These are phyloP conservation scores for Colletotrichum lindemuthianum DNA, from an alignment of 2,329 filamentous ascomycete species.

Conservation along the genomic window DNA sequence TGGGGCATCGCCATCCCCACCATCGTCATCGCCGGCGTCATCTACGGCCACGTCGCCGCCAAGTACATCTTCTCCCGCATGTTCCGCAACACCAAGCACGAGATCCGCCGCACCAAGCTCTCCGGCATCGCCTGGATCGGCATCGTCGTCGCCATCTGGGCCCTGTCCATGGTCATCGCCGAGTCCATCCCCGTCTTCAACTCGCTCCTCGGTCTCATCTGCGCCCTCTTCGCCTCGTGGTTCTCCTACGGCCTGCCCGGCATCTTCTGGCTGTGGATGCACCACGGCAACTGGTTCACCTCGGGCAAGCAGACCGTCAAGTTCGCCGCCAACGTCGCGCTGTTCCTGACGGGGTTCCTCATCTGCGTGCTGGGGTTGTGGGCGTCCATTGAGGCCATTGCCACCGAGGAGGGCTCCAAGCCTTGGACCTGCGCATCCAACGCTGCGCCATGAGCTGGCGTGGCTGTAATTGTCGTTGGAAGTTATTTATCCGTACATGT, in stretches of 20 bases:
- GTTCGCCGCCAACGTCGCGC: slow-evolving; percentile 45
- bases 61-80: slow-evolving; percentile 74
- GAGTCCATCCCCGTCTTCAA: slow-evolving; percentile 77
- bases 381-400: slow-evolving; percentile 51
- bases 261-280: slow-evolving; percentile 59
- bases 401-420: slow-evolving; percentile 41
- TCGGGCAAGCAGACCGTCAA: slow-evolving; percentile 43
- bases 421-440: slow-evolving; percentile 51
- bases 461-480: slow-evolving; percentile 5
- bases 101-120: slow-evolving; percentile 59
- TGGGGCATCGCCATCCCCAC: slow-evolving; percentile 76
- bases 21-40: slow-evolving; percentile 76
- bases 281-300: slow-evolving; percentile 52
- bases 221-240: slow-evolving; percentile 72
- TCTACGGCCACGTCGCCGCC: slow-evolving; percentile 73
- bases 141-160: slow-evolving; percentile 66
- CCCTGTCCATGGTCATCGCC: slow-evolving; percentile 73
- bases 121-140: slow-evolving; percentile 67
- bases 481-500: neutral
- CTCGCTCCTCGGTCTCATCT: slow-evolving; percentile 70
- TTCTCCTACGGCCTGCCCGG: slow-evolving; percentile 66
- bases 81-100: slow-evolving; percentile 68
- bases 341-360: slow-evolving; percentile 47
- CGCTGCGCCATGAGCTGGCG: slow-evolving; percentile 28
- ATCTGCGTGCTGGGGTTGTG: slow-evolving; percentile 52